These are phyloP conservation scores for Fusarium humuli DNA, from an alignment of 2,329 filamentous ascomycete genomes.

Conservation along the genomic window DNA sequence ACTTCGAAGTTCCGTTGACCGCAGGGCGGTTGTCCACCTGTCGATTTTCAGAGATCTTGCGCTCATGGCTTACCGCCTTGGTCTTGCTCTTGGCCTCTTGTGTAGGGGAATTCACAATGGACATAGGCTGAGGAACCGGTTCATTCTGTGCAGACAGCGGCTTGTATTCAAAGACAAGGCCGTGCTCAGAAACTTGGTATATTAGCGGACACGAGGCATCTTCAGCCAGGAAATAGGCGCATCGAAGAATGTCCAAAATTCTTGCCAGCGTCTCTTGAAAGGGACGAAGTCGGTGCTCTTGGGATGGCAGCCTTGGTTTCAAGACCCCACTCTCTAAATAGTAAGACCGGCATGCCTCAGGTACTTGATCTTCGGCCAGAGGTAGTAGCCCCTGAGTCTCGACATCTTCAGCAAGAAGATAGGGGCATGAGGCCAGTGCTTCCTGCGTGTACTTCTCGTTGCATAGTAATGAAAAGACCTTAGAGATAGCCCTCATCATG, in stretches of 20 bases:
- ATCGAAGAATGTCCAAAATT: conserved; percentile 61
- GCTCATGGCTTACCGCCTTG: conserved; percentile 19
- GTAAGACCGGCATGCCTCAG: conserved; percentile 55
- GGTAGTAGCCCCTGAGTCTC: conserved; percentile 59
- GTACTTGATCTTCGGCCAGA: conserved; percentile 54
- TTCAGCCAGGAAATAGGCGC: conserved; percentile 61
- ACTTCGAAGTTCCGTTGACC: conserved; percentile 3
- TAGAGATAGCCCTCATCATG: conserved; percentile 60
- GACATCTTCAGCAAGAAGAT: conserved; percentile 65
- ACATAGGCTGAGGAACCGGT: conserved; percentile 19
- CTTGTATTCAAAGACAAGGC: conserved; percentile 52
- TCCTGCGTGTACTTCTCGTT: conserved; percentile 56
- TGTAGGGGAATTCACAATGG: conserved; percentile 32
- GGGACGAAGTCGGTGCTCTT: conserved; percentile 48
- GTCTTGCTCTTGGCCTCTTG: conserved; percentile 17
- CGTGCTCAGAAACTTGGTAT: conserved; percentile 44
- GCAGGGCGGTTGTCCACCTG: conserved; percentile 18
- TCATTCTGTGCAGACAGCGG: conserved; percentile 13
- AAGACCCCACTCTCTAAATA: conserved; percentile 50
- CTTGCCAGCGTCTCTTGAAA: conserved; percentile 58
- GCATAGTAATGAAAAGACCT: conserved; percentile 62
- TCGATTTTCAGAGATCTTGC: conserved; percentile 16
- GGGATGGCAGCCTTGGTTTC: conserved; percentile 55
- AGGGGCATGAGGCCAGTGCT: conserved; percentile 56
- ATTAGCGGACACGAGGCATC: conserved; percentile 55